Conservation (phyloP, 306 rosid species). For the Hippophae rhamnoides region DNA sequence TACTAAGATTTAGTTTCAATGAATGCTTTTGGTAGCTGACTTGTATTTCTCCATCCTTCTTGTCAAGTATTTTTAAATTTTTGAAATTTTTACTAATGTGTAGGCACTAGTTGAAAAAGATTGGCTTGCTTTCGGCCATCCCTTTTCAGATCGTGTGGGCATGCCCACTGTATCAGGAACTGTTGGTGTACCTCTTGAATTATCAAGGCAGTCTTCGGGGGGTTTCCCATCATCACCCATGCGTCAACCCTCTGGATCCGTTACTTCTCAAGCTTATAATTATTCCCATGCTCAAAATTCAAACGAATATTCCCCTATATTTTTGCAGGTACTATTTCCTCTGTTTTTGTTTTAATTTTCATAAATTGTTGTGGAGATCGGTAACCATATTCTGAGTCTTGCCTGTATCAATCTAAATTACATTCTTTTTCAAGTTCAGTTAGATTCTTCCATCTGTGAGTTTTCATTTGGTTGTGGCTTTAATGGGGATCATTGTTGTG, state of each 20-base stretch:
- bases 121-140: slow-evolving; percentile 98
- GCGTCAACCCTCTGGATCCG: slow-evolving; percentile 56
- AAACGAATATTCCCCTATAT: slow-evolving; percentile 79
- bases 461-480: no score
- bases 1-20: not conserved
- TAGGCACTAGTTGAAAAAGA: slow-evolving; percentile 96
- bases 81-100: slow-evolving; percentile 13
- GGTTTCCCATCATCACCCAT: slow-evolving; percentile 51
- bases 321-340: slow-evolving; percentile 65
- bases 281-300: slow-evolving; percentile 61
- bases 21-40: slow-evolving; percentile 4
- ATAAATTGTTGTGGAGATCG: no score
- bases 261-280: slow-evolving; percentile 42
- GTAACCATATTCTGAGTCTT: not conserved
- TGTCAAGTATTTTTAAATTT: not conserved
- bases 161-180: slow-evolving; percentile 52
- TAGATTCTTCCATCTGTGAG: no score
- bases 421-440: not conserved
- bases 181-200: slow-evolving; percentile 52
- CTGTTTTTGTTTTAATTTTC: not conserved
- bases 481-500: no score
- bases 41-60: not conserved
- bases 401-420: not conserved
- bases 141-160: slow-evolving; percentile 78
- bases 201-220: slow-evolving; percentile 67